Conservation (phyloP, 768 basidiomycete genomes). For the Daedaleopsis sinensis region DNA sequence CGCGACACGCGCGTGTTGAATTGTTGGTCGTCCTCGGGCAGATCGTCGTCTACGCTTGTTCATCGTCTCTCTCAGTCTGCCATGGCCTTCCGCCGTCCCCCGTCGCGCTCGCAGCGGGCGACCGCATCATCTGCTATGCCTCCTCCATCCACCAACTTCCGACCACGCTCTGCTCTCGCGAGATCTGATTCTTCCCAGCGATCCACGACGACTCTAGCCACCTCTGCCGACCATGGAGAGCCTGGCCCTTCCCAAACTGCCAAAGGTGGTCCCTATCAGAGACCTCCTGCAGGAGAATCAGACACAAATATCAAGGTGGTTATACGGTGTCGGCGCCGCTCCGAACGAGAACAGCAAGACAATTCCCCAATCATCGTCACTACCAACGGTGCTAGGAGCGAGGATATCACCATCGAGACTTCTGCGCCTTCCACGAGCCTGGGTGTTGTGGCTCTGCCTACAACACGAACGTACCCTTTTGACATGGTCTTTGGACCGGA, state of each 20-base stretch:
- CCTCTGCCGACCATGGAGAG: slow-evolving; percentile 27
- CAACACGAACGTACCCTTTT: slow-evolving; percentile 88
- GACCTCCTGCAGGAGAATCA: slow-evolving; percentile 36
- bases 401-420: slow-evolving; percentile 81
- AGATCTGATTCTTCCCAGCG: slow-evolving; percentile 43
- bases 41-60: slow-evolving; percentile 11
- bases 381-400: slow-evolving; percentile 73
- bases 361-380: slow-evolving; percentile 87
- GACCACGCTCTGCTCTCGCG: slow-evolving; percentile 53
- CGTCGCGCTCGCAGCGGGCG: slow-evolving; percentile 40
- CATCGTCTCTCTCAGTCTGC: slow-evolving; percentile 11
- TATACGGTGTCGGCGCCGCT: slow-evolving; percentile 85
- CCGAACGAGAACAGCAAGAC: slow-evolving; percentile 81
- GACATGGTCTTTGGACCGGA: slow-evolving; percentile 97
- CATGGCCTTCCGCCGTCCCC: slow-evolving; percentile 70
- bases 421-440: slow-evolving; percentile 67
- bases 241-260: slow-evolving; percentile 6
- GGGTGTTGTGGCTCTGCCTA: slow-evolving; percentile 74
- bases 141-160: slow-evolving; percentile 35
- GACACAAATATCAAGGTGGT: slow-evolving; percentile 94
- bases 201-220: slow-evolving; percentile 30
- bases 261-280: slow-evolving; percentile 4
- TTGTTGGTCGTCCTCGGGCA: neutral
- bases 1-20: slow-evolving; percentile 19
- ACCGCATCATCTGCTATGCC: slow-evolving; percentile 35